Evolutionary conservation across 176 grass and related monocot species (phyloP).

Genomic region (Elymus sibiricus): DNA sequence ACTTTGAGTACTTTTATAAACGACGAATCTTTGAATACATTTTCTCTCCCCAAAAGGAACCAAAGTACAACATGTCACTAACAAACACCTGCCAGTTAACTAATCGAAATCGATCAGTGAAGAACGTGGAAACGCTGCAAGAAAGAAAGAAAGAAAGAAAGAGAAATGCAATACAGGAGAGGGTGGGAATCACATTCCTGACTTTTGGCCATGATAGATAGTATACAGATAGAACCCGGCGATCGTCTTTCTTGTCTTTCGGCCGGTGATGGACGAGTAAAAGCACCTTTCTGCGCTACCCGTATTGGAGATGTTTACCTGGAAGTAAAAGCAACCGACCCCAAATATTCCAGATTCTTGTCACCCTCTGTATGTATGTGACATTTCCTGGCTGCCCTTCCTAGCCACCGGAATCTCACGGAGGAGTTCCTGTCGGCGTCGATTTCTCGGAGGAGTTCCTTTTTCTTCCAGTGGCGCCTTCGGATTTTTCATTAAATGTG

Average conservation of each 20-base stretch:
- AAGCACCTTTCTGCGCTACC: constrained; percentile 23
- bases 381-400: not conserved
- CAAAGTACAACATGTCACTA: not conserved
- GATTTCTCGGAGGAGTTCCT: too few species aligned
- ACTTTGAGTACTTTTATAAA: not conserved
- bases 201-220: constrained; percentile 17
- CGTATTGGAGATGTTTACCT: not conserved
- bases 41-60: not conserved
- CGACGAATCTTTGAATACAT: not conserved
- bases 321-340: not conserved
- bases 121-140: not conserved
- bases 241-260: constrained; percentile 33
- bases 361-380: too few species aligned
- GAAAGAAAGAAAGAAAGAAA: not conserved
- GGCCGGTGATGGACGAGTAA: constrained; percentile 10
- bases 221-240: not conserved
- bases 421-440: too few species aligned
- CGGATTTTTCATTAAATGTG: too few species aligned
- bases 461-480: too few species aligned
- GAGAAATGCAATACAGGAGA: not conserved
- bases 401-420: too few species aligned
- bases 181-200: not conserved
- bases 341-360: constrained; percentile 9
- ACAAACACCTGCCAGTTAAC: not conserved
- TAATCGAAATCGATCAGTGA: not conserved